Conservation (phyloP, 495 filamentous ascomycete species). For the Trichocladium uniseriatum region DNA sequence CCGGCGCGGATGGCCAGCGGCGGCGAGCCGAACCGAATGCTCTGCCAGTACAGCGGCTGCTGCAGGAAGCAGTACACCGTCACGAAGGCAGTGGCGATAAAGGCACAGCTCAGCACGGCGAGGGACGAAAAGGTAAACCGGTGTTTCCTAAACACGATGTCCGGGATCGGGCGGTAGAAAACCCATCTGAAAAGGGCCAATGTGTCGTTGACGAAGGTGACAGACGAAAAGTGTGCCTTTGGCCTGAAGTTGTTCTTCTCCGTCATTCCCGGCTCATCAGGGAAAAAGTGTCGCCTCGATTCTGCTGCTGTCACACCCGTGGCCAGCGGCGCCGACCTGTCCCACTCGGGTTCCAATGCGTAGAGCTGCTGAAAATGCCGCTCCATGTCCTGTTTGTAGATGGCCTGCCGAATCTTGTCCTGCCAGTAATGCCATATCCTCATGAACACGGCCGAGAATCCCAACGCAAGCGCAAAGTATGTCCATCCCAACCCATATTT, state of each 20-base stretch:
- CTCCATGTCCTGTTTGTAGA: constrained; percentile 65
- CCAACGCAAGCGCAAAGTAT: constrained; percentile 68
- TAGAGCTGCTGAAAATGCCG: constrained; percentile 46
- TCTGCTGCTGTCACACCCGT: constrained; percentile 49
- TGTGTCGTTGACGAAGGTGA: constrained; percentile 61
- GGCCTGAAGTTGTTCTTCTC: constrained; percentile 46
- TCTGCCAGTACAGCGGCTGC: constrained; percentile 75
- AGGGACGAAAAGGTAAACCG: constrained; percentile 69
- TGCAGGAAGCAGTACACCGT: constrained; percentile 75
- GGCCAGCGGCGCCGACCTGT: constrained; percentile 56
- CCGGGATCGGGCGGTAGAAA: constrained; percentile 76
- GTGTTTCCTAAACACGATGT: constrained; percentile 50
- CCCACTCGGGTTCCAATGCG: constrained; percentile 49
- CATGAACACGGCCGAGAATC: constrained; percentile 52
- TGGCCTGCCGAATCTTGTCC: constrained; percentile 76
- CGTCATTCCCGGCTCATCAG: constrained; percentile 35
- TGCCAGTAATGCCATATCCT: constrained; percentile 77
- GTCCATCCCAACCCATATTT: constrained; percentile 86
- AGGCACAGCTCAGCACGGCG: constrained; percentile 54
- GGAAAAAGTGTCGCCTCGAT: constrained; percentile 61
- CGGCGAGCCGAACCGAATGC: constrained; percentile 75
- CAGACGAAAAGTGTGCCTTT: constrained; percentile 59
- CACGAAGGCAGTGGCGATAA: constrained; percentile 58
- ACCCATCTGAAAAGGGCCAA: constrained; percentile 73
- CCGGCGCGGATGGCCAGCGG: constrained; percentile 82